A percentile compares a stretch with the other conserved stretches of the same genome.
These are phyloP conservation scores for Mariannaea sp. DNA, from an alignment of 2,329 filamentous ascomycete genomes.

Conservation along the genomic window DNA sequence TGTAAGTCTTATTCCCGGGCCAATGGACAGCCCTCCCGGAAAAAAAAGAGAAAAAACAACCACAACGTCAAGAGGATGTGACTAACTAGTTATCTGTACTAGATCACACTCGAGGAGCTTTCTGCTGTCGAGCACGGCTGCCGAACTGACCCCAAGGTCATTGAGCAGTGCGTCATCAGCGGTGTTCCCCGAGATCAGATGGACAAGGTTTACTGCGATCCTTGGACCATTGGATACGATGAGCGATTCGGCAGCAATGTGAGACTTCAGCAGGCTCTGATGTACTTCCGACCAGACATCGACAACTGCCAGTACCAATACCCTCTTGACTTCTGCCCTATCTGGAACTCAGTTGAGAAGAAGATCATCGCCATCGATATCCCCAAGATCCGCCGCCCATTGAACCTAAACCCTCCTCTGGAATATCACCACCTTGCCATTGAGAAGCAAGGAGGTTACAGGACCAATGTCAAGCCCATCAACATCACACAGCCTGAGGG, in stretches of 20 bases:
- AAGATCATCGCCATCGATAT: conserved; percentile 84
- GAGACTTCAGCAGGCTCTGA: conserved; percentile 87
- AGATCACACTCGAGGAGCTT: conserved; percentile 92
- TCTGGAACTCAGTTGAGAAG: conserved; percentile 80
- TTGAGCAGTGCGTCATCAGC: conserved; percentile 84
- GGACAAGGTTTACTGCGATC: conserved; percentile 95
- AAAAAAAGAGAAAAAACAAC: background rate
- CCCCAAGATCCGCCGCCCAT: conserved; percentile 73
- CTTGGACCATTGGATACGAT: conserved; percentile 95
- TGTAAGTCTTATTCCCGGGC: conserved; percentile 50
- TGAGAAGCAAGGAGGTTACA: conserved; percentile 74
- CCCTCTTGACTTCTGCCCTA: conserved; percentile 91
- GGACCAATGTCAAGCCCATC: conserved; percentile 81
- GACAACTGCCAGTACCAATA: conserved; percentile 92
- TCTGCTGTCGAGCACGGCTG: conserved; percentile 77
- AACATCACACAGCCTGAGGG: conserved; percentile 88
- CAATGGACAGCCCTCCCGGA: background rate
- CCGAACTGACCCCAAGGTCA: conserved; percentile 80
- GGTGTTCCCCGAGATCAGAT: conserved; percentile 83
- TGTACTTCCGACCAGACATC: conserved; percentile 88
- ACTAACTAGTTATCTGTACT: background rate
- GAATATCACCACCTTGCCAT: conserved; percentile 81
- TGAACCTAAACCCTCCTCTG: conserved; percentile 72
- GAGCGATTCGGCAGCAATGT: conserved; percentile 81
- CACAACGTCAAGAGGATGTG: too few species aligned